phyloP scores from a whole-genome alignment of 352 stramenopile species.

The Aphanomyces astaci region DNA sequence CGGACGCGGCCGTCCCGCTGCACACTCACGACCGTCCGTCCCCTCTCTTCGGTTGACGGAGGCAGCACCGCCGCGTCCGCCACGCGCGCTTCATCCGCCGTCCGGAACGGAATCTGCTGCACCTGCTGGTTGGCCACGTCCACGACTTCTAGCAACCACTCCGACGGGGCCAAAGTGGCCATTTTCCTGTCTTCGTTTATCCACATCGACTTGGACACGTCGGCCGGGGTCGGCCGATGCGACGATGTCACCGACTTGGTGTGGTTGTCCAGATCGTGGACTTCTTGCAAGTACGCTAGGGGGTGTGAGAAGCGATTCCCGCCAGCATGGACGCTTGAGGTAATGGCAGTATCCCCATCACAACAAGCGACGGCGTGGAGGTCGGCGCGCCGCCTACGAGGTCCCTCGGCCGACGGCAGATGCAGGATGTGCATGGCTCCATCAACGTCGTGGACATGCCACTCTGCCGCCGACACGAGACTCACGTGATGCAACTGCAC shows the following conservation, averaged over 20 bases:
- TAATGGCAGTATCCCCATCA: no score
- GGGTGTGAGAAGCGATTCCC: not conserved
- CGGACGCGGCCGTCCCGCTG: conserved; percentile 48
- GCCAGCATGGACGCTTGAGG: not conserved
- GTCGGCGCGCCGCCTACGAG: no score
- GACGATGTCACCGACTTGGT: not conserved
- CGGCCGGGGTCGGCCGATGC: no score
- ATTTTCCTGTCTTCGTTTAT: not conserved
- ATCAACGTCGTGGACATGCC: not conserved
- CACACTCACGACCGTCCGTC: conserved; percentile 44
- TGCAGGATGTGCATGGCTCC: not conserved
- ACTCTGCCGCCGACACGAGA: not conserved
- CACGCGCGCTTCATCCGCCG: conserved; percentile 25
- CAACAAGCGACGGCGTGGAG: no score
- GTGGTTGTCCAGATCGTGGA: not conserved
- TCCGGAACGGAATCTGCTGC: not conserved
- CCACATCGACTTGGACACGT: not conserved
- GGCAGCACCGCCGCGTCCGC: conserved; percentile 32
- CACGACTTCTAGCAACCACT: not conserved
- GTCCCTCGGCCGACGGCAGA: not conserved
- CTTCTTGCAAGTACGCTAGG: not conserved
- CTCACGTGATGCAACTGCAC: not conserved
- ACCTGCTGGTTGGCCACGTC: not conserved
- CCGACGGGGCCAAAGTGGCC: not conserved
- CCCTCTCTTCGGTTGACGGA: conserved; percentile 27